These are phyloP conservation scores for Candida mesenterica DNA, from an alignment of 1,139 yeast genomes.

Conservation along the genomic window DNA sequence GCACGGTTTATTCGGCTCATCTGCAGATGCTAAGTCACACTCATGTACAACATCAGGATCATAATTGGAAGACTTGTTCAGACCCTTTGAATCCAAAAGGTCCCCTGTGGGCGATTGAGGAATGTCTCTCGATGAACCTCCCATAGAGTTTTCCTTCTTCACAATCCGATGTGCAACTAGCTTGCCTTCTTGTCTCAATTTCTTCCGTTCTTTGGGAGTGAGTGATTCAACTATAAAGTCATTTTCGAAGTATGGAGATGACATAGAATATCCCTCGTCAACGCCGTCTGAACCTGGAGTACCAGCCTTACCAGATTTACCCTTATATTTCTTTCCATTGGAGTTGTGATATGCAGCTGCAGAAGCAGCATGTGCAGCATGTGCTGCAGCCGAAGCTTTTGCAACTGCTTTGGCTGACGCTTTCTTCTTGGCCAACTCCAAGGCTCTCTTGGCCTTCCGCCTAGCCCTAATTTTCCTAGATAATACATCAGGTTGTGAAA, in stretches of 20 bases:
- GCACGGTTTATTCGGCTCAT: conserved; percentile 58
- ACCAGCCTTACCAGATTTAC: conserved; percentile 4
- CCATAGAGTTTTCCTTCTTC: conserved; percentile 4
- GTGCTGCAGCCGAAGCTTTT: conserved; percentile 7
- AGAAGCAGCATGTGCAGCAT: conserved; percentile 10
- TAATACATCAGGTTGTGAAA: conserved; percentile 14
- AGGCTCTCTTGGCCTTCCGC: conserved; percentile 13
- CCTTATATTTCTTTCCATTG: conserved; percentile 2
- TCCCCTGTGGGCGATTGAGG: conserved; percentile 11
- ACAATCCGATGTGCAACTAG: conserved; percentile 8
- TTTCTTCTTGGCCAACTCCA: conserved; percentile 9
- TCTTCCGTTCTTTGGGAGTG: conserved; percentile 8
- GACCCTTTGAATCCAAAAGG: conserved; percentile 18
- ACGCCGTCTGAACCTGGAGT: conserved; percentile 8
- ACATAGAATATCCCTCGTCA: background rate
- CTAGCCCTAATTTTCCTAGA: conserved; percentile 11
- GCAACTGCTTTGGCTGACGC: conserved; percentile 10
- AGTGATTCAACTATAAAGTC: conserved; percentile 6
- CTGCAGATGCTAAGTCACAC: conserved; percentile 48
- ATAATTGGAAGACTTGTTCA: conserved; percentile 43
- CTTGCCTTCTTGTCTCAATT: conserved; percentile 7
- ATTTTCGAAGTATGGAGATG: conserved; percentile 5
- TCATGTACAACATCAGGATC: conserved; percentile 52
- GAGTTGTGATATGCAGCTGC: background rate
- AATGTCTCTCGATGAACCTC: background rate